These are phyloP conservation scores for Solanum etuberosum DNA, from an alignment of 257 asterid genomes.

Conservation along the genomic window DNA sequence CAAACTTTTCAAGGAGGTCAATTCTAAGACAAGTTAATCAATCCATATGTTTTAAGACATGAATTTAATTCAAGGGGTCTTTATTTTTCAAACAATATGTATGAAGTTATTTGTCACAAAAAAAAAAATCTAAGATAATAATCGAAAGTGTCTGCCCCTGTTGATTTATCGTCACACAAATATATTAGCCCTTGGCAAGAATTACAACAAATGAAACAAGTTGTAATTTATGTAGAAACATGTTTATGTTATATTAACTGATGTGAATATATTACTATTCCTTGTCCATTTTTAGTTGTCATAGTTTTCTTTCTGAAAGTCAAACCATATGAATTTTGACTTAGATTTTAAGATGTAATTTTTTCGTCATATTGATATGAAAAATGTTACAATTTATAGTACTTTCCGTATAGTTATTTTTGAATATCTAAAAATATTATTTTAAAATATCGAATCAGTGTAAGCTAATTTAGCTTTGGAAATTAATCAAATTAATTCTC, in stretches of 20 bases:
- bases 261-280: background rate
- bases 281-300: background rate
- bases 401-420: too few species aligned
- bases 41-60: background rate
- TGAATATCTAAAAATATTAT: background rate
- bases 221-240: background rate
- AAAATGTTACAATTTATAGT: too few species aligned
- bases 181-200: background rate
- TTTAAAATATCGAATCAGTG: too few species aligned
- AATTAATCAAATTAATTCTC: background rate
- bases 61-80: background rate
- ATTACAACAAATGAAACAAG: background rate
- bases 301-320: background rate
- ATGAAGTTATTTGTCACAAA: background rate
- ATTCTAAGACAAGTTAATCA: background rate
- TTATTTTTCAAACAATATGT: background rate
- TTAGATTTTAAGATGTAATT: too few species aligned
- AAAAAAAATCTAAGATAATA: background rate
- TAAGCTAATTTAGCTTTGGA: too few species aligned
- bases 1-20: conserved; percentile 42
- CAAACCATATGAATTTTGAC: background rate
- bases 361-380: background rate
- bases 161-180: background rate
- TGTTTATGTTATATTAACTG: background rate
- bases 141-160: background rate